phyloP scores from a whole-genome alignment of 2,329 filamentous ascomycete species.

The Gyromitra esculenta region DNA sequence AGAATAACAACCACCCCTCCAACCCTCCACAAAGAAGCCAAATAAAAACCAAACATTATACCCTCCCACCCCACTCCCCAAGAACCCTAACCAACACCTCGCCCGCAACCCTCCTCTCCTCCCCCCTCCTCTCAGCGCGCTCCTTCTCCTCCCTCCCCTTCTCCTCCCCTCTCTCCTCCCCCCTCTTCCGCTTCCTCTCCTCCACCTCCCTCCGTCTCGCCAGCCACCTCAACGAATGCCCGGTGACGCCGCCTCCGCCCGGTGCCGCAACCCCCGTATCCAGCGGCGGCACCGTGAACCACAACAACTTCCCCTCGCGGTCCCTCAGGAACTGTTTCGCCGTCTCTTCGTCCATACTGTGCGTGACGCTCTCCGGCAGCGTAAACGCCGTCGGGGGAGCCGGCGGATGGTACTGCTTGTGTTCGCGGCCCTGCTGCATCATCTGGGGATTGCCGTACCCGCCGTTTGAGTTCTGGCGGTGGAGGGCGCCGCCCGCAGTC shows the following conservation, averaged over 20 bases:
- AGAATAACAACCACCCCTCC: too few relatives aligned
- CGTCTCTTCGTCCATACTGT: slow-evolving; percentile 71
- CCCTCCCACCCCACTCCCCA: slow-evolving; percentile 32
- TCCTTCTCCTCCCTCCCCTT: slow-evolving; percentile 59
- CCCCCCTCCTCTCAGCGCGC: slow-evolving; percentile 23
- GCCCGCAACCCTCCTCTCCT: slow-evolving; percentile 32
- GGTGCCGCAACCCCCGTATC: slow-evolving; percentile 58
- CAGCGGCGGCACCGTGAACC: slow-evolving; percentile 74
- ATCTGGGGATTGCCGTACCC: slow-evolving; percentile 28
- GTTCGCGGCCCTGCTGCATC: slow-evolving; percentile 20
- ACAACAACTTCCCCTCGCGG: slow-evolving; percentile 71
- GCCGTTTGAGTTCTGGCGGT: slow-evolving; percentile 32
- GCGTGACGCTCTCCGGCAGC: slow-evolving; percentile 72
- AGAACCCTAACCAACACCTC: slow-evolving; percentile 49
- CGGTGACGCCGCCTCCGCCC: slow-evolving; percentile 6
- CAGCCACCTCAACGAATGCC: slow-evolving; percentile 55
- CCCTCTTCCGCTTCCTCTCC: slow-evolving; percentile 61
- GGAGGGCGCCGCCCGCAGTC: slow-evolving; percentile 14
- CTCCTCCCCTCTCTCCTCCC: slow-evolving; percentile 56
- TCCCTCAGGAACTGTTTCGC: slow-evolving; percentile 74
- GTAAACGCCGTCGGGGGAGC: slow-evolving; percentile 52
- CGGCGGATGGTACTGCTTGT: slow-evolving; percentile 50
- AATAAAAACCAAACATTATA: slow-evolving; percentile 2
- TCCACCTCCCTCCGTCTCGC: slow-evolving; percentile 61
- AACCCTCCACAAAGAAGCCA: not conserved